phyloP scores from a whole-genome alignment of 1,284 basidiomycete genomes.

The Tilletia caries region DNA sequence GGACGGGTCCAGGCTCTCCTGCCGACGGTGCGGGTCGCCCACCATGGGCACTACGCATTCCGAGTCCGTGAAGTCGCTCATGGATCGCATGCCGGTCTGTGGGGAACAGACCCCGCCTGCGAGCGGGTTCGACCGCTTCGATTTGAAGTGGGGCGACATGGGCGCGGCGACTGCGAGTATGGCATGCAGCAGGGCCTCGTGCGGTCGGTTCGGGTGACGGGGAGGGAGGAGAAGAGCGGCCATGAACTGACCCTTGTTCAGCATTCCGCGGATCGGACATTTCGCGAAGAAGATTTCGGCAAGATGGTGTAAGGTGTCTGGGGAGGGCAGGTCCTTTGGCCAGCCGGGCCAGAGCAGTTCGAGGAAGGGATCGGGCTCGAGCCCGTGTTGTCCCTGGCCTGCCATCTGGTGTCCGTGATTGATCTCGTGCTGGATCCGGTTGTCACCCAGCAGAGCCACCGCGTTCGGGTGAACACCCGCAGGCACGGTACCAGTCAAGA shows the following conservation, averaged over 20 bases:
- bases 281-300: constrained; percentile 22
- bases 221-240: constrained; percentile 10
- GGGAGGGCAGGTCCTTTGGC: constrained; percentile 18
- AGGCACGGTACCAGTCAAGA: background rate
- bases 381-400: background rate
- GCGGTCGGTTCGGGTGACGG: constrained; percentile 16
- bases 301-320: constrained; percentile 17
- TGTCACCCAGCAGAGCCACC: background rate
- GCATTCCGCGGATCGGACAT: constrained; percentile 17
- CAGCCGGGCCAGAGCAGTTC: constrained; percentile 21
- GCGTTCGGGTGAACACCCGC: background rate
- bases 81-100: background rate
- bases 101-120: background rate
- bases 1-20: background rate
- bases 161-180: constrained; percentile 19
- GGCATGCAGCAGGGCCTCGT: constrained; percentile 19
- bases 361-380: constrained; percentile 17
- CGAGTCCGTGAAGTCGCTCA: background rate
- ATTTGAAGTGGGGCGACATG: constrained; percentile 20
- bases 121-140: constrained; percentile 7
- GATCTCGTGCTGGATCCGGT: background rate
- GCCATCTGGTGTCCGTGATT: background rate
- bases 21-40: background rate
- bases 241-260: constrained; percentile 23
- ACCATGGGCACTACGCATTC: constrained; percentile 3